Evolutionary conservation across 257 asterid species (phyloP).

Genomic region (Solanum chiquidenum): DNA sequence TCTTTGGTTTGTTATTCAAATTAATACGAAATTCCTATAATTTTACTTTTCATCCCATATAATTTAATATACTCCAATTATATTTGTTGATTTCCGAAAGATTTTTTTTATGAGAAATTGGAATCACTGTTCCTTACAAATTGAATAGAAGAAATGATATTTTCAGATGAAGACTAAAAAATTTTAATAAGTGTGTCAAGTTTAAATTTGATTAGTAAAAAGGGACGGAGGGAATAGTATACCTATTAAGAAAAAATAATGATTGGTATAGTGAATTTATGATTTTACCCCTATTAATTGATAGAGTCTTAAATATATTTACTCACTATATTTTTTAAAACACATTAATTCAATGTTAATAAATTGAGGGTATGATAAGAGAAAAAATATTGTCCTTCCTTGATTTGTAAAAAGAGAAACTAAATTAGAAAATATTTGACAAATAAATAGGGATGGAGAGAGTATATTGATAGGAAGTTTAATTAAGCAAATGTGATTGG

Average conservation of each 20-base stretch:
- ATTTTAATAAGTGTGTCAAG: too few relatives aligned
- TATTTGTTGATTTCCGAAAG: background rate
- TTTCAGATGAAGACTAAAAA: too few relatives aligned
- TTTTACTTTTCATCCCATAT: background rate
- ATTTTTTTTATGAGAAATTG: background rate
- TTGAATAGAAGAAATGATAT: too few relatives aligned
- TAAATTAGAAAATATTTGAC: background rate
- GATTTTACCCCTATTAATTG: background rate
- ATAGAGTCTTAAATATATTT: too few relatives aligned
- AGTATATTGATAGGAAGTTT: background rate
- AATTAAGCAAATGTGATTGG: background rate
- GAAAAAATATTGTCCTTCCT: too few relatives aligned
- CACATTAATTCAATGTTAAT: too few relatives aligned
- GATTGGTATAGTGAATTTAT: too few relatives aligned
- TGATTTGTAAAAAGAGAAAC: too few relatives aligned
- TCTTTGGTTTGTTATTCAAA: background rate
- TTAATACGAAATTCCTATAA: background rate
- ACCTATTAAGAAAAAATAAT: too few relatives aligned
- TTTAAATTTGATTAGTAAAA: too few relatives aligned
- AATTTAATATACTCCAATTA: background rate
- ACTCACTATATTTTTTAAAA: background rate
- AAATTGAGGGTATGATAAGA: too few relatives aligned
- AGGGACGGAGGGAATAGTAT: background rate
- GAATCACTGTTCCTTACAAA: background rate
- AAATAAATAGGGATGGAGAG: too few relatives aligned